Base-by-base conservation (phyloP, 2,329 filamentous ascomycete genomes). In the Colletotrichum somersetense region DNA sequence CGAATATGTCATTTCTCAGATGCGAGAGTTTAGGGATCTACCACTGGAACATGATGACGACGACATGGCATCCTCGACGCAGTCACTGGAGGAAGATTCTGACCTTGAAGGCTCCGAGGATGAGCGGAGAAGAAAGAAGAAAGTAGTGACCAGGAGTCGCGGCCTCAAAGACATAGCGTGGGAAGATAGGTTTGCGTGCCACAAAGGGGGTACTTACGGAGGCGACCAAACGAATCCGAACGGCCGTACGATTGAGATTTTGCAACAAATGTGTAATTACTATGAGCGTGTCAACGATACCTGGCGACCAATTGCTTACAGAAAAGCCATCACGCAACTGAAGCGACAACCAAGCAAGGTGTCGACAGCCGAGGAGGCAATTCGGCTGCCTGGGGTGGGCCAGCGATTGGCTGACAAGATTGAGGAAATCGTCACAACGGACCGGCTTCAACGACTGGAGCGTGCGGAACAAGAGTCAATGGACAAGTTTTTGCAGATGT, bases 341-440 rank as follows among this genome's bases (percentile, higher is more conserved):
- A 89, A 89, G 56, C 91, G 89, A 59, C 92, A 95, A 73, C 78
- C 83, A 0, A 77, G 75, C 59, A 91, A 90, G 77, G 88, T 98
- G 71, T 84, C 81, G 5, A 95, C 92, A 0, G 90, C 88, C 70
- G 86, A 90, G 61, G 88, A 97, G 79, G 96, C 95, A 0, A 82
- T 87, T 14, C 80, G 82, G 2, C 85, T 98, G 1, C 89, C 90
- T 0, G 88, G 87, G 70, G 90, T 98, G 46, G 95, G 95, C 10
- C 77, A 85, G 14, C 88, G 93, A 1, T 83, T 98, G 1, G 95
- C 95, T 0, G 85, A 88, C 35, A 97, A 97, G 80, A 96, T 98
- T 74, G 93, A 96, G 77, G 96, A 98, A 78, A 97, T 98, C 55
- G 93, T 90, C 2, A 85, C 86, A 50, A 97, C 94, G 0, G 88